A percentile compares a stretch with the other conserved stretches of the same genome.
Conservation (phyloP, 1,284 basidiomycete species). For the Pterulicium gracile region DNA sequence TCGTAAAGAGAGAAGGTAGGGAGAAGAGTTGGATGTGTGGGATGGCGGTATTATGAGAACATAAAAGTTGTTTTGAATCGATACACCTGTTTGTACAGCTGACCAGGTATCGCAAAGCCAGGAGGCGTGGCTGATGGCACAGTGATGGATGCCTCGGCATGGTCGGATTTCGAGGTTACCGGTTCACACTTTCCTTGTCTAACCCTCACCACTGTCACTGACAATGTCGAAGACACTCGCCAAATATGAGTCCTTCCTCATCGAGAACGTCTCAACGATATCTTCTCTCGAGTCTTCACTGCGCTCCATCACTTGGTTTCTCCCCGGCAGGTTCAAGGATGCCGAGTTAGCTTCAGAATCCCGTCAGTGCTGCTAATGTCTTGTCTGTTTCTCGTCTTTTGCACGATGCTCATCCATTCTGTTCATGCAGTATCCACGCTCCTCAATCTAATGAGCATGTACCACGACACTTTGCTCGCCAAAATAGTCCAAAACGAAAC, state of each 20-base stretch:
- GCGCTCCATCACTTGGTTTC: constrained; percentile 86
- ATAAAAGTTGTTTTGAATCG: no score
- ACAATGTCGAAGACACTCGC: constrained; percentile 18
- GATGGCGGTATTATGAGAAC: neutral
- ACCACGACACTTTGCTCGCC: constrained; percentile 77
- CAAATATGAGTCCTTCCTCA: constrained; percentile 72
- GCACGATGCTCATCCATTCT: constrained; percentile 11
- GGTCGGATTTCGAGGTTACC: neutral
- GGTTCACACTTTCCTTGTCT: neutral
- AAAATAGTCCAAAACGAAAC: constrained; percentile 51
- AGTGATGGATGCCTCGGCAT: neutral
- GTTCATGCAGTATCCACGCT: constrained; percentile 49
- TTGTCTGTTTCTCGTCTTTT: constrained; percentile 10
- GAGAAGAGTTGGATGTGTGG: neutral
- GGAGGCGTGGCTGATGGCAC: neutral
- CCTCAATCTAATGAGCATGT: constrained; percentile 72
- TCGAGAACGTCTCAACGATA: constrained; percentile 78
- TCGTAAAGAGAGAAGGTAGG: neutral
- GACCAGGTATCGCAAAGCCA: no score
- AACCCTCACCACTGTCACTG: neutral
- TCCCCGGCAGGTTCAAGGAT: constrained; percentile 94
- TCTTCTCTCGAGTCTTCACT: constrained; percentile 82
- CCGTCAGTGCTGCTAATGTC: constrained; percentile 49
- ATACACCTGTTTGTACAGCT: no score
- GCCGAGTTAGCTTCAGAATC: constrained; percentile 89